These are phyloP conservation scores for Solanum stenotomum DNA, from an alignment of 257 asterid genomes.

Conservation along the genomic window DNA sequence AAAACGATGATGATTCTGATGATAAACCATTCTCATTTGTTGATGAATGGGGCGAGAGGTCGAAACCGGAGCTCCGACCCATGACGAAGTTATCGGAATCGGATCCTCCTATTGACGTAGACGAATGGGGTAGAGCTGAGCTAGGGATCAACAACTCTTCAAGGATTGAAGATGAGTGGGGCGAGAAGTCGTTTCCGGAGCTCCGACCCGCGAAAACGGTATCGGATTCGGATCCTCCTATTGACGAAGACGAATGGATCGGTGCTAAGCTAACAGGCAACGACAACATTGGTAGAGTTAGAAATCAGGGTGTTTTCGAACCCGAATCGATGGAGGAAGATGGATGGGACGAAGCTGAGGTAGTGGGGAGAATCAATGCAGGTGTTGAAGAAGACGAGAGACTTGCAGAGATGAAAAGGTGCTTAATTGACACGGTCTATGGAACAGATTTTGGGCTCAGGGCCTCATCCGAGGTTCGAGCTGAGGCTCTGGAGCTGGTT, in stretches of 20 bases:
- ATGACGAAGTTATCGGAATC: not conserved
- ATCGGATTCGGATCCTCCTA: constrained; percentile 59
- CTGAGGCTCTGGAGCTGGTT: constrained; percentile 76
- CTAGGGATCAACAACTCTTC: not conserved
- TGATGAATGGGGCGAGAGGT: constrained; percentile 86
- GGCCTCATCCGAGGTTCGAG: constrained; percentile 66
- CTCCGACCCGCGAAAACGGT: constrained; percentile 33
- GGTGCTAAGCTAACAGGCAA: constrained; percentile 20
- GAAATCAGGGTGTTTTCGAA: not conserved
- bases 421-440: constrained; percentile 62
- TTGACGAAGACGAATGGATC: constrained; percentile 71
- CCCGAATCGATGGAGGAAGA: constrained; percentile 21
- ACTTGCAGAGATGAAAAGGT: constrained; percentile 34
- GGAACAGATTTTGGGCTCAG: constrained; percentile 71
- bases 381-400: constrained; percentile 14
- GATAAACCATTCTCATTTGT: constrained; percentile 13
- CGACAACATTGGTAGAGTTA: not conserved
- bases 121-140: not conserved
- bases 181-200: constrained; percentile 26
- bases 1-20: not conserved
- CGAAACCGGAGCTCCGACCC: not conserved
- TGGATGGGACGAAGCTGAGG: constrained; percentile 59
- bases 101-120: not conserved
- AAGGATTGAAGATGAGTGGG: not conserved
- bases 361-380: not conserved